Percentiles rank a stretch among this genome's conserved stretches.
Evolutionary conservation across 768 basidiomycete genomes (phyloP).

Genomic region (Russula virescens): DNA sequence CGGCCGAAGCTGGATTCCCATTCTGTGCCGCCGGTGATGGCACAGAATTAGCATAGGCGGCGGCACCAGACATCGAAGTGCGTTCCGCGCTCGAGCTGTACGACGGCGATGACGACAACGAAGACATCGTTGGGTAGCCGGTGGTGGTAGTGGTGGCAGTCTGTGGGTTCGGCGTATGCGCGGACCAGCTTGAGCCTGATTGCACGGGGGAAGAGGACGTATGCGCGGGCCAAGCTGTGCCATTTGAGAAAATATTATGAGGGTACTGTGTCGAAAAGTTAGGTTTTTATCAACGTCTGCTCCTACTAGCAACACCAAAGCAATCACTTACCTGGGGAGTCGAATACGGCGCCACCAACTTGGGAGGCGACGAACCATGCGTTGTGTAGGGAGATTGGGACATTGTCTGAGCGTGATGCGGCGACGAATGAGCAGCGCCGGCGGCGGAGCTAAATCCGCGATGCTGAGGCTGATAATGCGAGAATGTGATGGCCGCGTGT

Average conservation of each 20-base stretch:
- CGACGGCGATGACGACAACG: not conserved
- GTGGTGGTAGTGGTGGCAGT: not conserved
- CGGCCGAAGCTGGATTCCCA: constrained; percentile 1
- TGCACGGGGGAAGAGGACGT: not conserved
- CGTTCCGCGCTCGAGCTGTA: constrained; percentile 17
- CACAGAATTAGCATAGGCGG: not conserved
- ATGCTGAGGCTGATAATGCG: constrained; percentile 25
- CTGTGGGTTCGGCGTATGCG: not conserved
- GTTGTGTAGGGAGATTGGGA: constrained; percentile 5
- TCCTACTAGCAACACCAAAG: not conserved
- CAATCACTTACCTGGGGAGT: constrained; percentile 5
- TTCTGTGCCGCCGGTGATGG: not conserved
- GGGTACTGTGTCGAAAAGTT: not conserved
- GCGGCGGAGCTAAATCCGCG: constrained; percentile 15
- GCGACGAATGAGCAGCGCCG: constrained; percentile 7
- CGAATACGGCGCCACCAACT: constrained; percentile 1
- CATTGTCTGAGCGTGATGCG: not conserved
- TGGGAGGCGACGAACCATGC: constrained; percentile 1
- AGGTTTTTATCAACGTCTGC: not conserved
- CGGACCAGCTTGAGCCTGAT: constrained; percentile 3
- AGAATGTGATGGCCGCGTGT: constrained; percentile 21
- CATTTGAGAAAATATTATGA: constrained; percentile 12
- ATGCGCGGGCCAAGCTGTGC: constrained; percentile 9
- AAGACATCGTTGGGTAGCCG: not conserved
- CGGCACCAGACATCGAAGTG: constrained; percentile 12